Base-by-base conservation (phyloP, 1,139 yeast species). In the Candida sp. region DNA sequence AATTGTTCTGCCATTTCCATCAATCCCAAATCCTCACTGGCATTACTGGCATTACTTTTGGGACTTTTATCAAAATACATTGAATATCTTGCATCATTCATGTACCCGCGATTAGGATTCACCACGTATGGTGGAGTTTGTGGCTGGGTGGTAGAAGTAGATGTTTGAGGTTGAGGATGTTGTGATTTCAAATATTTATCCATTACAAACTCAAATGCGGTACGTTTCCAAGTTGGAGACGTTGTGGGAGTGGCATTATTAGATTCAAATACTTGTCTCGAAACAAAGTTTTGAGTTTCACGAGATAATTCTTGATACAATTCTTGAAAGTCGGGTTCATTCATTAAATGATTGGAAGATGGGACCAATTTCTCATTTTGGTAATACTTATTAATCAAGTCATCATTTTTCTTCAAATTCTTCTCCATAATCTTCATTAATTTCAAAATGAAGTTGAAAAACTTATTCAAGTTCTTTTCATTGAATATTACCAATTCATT, bases 401-500 rank as follows among this genome's bases (percentile, higher is more conserved):
- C 49, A 36, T 47, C 55, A 40, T 58, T 51, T 9, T 45, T 41
- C 42, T 52, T 51, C n/a, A 64, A 45, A 41, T 56, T 63, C 6
- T 46, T 38, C 41, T 66, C 72, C 22, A 65, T 34, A 30, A 53
- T 51, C 23, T 52, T 56, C 65, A 68, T 58, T 22, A 57, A 33
- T 40, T 54, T 57, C 22, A 71, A 53, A 9, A 61, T 46, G 6
- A 53, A 49, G 38, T 63, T 61, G 39, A 70, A 55, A 12, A 68
- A 48, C 36, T 55, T 57, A 43, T 64, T 58, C 43, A 68, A 57
- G 48, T 73, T 73, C 38, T 60, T 57, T 45, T 57, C 61, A 53
- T 73, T 73, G 49, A 73, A 49, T 30, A 73, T 47, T 41, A 59
- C 57, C 23, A 73, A 43, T 46, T 70, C 66, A 53, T 73, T 66